A percentile compares a stretch with the other conserved stretches of the same genome.
Conservation (phyloP, 1,284 basidiomycete genomes). For the Apiotrichum montevideense region DNA sequence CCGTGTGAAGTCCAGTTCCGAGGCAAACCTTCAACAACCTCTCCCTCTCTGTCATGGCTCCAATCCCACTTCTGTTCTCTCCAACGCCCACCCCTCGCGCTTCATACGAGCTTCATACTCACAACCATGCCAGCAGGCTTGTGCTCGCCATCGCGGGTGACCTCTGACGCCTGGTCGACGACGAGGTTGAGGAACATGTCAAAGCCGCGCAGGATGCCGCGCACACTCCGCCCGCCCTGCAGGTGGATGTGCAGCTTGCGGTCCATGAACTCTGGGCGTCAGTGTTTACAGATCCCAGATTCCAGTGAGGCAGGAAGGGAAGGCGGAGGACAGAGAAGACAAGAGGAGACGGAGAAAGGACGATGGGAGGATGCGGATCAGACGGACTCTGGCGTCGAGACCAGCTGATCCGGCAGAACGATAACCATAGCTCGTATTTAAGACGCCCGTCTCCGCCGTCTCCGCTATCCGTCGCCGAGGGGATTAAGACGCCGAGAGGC, state of each 20-base stretch:
- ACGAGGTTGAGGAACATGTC: constrained; percentile 99
- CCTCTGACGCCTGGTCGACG: constrained; percentile 90
- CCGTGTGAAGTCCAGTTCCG: too few relatives aligned
- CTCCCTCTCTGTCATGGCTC: too few relatives aligned
- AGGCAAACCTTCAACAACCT: too few relatives aligned
- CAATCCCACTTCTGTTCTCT: too few relatives aligned
- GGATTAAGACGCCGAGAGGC: too few relatives aligned
- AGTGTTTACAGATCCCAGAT: neutral
- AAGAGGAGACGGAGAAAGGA: neutral
- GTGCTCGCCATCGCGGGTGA: constrained; percentile 81
- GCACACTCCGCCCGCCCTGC: constrained; percentile 92
- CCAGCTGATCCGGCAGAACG: too few relatives aligned
- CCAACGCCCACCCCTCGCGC: too few relatives aligned
- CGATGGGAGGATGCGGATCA: neutral
- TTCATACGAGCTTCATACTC: constrained; percentile 42
- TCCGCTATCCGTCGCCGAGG: too few relatives aligned
- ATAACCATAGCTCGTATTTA: too few relatives aligned
- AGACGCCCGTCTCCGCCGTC: too few relatives aligned
- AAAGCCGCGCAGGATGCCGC: constrained; percentile 91
- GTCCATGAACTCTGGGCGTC: constrained; percentile 80
- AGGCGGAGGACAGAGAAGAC: neutral
- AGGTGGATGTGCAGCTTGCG: constrained; percentile 92
- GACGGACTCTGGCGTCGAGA: too few relatives aligned
- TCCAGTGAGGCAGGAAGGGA: neutral
- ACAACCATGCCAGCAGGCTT: constrained; percentile 85